Percentiles rank a stretch among this genome's conserved stretches.
Conservation (phyloP, 345 rosid species). For the Sonneratia alba region DNA sequence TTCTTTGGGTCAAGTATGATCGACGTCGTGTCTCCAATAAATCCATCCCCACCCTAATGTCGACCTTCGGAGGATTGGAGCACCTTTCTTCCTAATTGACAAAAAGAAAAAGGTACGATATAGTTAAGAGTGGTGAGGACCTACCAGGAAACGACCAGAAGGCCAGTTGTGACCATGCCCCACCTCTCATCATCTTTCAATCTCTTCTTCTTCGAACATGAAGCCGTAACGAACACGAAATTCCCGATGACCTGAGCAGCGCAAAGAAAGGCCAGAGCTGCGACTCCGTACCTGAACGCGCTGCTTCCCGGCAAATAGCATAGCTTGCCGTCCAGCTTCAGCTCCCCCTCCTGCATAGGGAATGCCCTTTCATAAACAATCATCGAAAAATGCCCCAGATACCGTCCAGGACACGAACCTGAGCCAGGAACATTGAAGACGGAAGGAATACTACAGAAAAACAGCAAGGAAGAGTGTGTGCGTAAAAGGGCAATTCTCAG, state of each 20-base stretch:
- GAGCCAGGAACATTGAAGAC: no score
- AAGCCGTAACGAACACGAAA: constrained; percentile 21
- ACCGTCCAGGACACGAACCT: no score
- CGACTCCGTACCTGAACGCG: constrained; percentile 45
- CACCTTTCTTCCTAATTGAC: no score
- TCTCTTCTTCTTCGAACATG: constrained; percentile 14
- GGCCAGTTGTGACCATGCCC: constrained; percentile 16
- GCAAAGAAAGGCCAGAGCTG: constrained; percentile 36
- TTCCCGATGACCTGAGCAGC: constrained; percentile 51
- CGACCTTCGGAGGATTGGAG: no score
- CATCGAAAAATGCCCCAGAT: not conserved
- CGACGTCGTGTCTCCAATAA: no score
- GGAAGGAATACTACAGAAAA: no score
- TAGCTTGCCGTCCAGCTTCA: constrained; percentile 44
- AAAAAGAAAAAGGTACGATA: no score
- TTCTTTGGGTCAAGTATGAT: no score
- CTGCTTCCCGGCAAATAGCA: constrained; percentile 47
- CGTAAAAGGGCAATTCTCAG: no score
- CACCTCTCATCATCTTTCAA: constrained; percentile 19
- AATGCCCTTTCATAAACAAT: not conserved
- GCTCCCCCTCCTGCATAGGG: constrained; percentile 41
- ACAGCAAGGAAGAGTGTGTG: no score
- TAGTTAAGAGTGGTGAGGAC: not conserved
- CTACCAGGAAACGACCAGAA: constrained; percentile 60
- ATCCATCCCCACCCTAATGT: no score